A percentile compares a stretch with the other conserved stretches of the same genome.
Evolutionary conservation across 352 stramenopile genomes (phyloP).

Genomic region (Phytophthora cryptogea): DNA sequence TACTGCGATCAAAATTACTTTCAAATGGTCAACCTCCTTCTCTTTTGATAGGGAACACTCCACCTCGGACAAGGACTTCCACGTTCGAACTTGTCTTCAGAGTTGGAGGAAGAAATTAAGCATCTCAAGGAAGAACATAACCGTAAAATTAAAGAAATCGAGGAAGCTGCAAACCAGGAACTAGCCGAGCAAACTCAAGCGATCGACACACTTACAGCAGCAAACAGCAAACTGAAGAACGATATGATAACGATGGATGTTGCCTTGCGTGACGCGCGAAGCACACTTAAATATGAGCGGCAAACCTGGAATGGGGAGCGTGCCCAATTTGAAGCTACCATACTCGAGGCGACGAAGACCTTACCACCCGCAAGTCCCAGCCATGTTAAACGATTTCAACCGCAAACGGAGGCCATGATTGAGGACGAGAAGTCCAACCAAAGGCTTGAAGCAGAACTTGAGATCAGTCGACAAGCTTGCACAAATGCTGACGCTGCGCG

Average conservation of each 20-base stretch:
- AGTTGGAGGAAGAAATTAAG: conserved; percentile 69
- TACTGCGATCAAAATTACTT: not conserved
- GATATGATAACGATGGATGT: conserved; percentile 55
- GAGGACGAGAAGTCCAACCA: conserved; percentile 31
- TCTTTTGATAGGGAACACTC: conserved; percentile 39
- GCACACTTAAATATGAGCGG: conserved; percentile 44
- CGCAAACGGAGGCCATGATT: conserved; percentile 11
- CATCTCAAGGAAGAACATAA: conserved; percentile 52
- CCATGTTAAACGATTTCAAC: conserved; percentile 19
- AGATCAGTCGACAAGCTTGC: conserved; percentile 24
- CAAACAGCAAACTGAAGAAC: conserved; percentile 61
- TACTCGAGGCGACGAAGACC: conserved; percentile 27
- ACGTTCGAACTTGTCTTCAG: conserved; percentile 46
- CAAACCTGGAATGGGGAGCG: conserved; percentile 40
- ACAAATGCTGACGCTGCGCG: conserved; percentile 16
- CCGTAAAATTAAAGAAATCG: conserved; percentile 37
- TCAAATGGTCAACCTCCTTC: not conserved
- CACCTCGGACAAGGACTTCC: conserved; percentile 47
- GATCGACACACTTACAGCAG: conserved; percentile 37
- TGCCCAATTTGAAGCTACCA: conserved; percentile 24
- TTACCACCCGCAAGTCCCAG: conserved; percentile 24
- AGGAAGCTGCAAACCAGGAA: conserved; percentile 37
- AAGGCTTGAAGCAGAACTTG: conserved; percentile 28
- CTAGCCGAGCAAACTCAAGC: conserved; percentile 34
- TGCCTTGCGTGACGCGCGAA: conserved; percentile 34